Evolutionary conservation across 1,284 basidiomycete genomes (phyloP), one percentile per base, ranked within the genome.

Genomic region (Ceratobasidium theobromae): DNA sequence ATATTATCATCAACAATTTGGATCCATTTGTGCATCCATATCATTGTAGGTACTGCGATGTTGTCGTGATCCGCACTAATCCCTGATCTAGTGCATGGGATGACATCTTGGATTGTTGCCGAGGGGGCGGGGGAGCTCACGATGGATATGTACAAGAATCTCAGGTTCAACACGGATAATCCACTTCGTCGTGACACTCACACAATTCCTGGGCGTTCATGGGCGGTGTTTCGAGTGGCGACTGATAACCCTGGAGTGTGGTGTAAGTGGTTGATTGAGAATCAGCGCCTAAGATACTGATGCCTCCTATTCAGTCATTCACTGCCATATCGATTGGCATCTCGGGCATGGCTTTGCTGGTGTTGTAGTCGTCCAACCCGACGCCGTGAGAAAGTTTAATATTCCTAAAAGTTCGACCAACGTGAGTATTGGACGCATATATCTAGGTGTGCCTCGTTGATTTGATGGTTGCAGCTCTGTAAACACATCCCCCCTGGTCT

Each of bases 161-260:
- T 69, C n/a, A 41, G 4, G 14, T 67, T 75, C 46, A 74, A 75
- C 49, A 68, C 73, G 5, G 66, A 46, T 6, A 78, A 76, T 62
- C 77, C 77, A 4, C 67, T 77, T 11, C 72, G 77, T 21, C 71
- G 77, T 30, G 78, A 79, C 65, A 75, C 73, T 12, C 53, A 77
- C 21, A 68, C 72, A 16, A 72, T 78, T 8, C 62, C 71, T 3
- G 70, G 71, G 53, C 67, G 49, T 52, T 57, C 32, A 0, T 74
- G 70, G 64, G 71, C 71, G 4, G 70, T 77, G 46, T 35, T 76
- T 0, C 69, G 76, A n/a, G 32, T 64, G 8, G 52, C 23, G 25
- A 12, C 48, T 1, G 48, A 64, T 23, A 38, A 41, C 6, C 60
- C 60, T 18, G 60, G 60, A 12, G 60, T 64, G 6, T 64, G 60